Base-by-base conservation (phyloP, 495 filamentous ascomycete genomes). In the Lasiosphaeriaceae sp. region DNA sequence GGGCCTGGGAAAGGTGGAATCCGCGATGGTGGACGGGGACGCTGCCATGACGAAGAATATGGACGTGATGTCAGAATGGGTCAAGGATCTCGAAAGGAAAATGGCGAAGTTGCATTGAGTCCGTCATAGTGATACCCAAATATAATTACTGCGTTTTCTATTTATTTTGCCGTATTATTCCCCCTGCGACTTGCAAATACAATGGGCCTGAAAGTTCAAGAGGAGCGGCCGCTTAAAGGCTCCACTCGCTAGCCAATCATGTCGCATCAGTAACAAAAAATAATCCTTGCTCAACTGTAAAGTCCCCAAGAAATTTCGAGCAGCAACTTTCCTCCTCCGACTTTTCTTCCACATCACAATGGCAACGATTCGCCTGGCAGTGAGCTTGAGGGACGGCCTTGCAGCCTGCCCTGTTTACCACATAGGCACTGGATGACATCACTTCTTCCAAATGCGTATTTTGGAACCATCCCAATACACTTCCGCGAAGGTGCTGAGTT, bases 51-150 rank as follows among this genome's bases (percentile, higher is more conserved):
- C 79, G 58, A 79, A 76, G 29, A 97, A 98, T 69, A 85, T 91
- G 66, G 84, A 85, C 50, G 79, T 87, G 17, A 85, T 97, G 37
- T 87, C 92, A 59, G 84, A 81, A 44, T 96, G 92, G 93, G 90
- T 98, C 16, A 89, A 86, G 69, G 89, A 88, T 39, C 69, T 98
- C 37, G 94, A 98, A 74, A 79, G 76, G 57, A 86, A 86, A 69
- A 80, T 96, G 67, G 79, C 76, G 17, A 77, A 77, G 50, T 66
- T 88, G 60, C 66, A 69, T 34, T 75, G 64, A 76, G 19, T 21
- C 23, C n/a, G 22, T 55, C 22, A 53, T 55, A 55, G 39, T 64
- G 65, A 71, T 71, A 71, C 66, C 66, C 68, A 53, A 41, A 9
- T 43, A 14, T 20, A 44, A 34, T 12, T 43, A 43, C 16, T 39